These are phyloP conservation scores for Suillus subaureus DNA, from an alignment of 768 basidiomycete species.

Conservation along the genomic window DNA sequence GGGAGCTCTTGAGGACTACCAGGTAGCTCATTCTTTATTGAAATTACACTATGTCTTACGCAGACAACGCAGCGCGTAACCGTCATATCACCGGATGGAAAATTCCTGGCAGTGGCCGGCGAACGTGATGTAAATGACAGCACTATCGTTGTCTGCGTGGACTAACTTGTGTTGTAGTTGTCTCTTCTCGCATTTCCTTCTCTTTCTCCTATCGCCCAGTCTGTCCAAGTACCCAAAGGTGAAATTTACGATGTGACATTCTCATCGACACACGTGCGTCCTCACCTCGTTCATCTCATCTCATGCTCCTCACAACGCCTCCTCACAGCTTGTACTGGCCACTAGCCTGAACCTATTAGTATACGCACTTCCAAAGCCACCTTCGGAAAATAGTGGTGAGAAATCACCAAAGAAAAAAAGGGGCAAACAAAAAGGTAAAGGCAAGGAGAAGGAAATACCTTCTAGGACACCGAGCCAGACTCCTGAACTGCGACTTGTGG, in stretches of 20 bases:
- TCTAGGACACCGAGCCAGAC: constrained; percentile 16
- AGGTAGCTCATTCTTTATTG: constrained; percentile 53
- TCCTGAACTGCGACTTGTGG: constrained; percentile 42
- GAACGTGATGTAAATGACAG: constrained; percentile 59
- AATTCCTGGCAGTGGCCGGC: constrained; percentile 71
- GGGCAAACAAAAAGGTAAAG: constrained; percentile 33
- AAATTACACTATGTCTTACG: constrained; percentile 9
- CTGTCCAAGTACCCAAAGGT: constrained; percentile 58
- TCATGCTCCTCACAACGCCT: neutral
- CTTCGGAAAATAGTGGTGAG: constrained; percentile 10
- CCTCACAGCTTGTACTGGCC: constrained; percentile 60
- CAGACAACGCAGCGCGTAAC: constrained; percentile 77
- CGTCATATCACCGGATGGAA: constrained; percentile 69
- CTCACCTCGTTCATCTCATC: constrained; percentile 1
- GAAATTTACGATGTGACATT: constrained; percentile 91
- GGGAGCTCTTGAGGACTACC: constrained; percentile 75
- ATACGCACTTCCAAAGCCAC: constrained; percentile 52
- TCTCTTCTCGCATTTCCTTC: constrained; percentile 68
- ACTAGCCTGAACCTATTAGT: constrained; percentile 66
- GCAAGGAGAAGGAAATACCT: constrained; percentile 47
- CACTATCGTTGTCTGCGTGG: constrained; percentile 17
- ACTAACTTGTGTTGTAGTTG: constrained; percentile 43
- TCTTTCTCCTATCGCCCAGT: constrained; percentile 47
- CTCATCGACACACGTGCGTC: constrained; percentile 60
- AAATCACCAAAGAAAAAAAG: constrained; percentile 36